These are phyloP conservation scores for Colletotrichum orbiculare DNA, from an alignment of 2,329 filamentous ascomycete genomes.

Conservation along the genomic window DNA sequence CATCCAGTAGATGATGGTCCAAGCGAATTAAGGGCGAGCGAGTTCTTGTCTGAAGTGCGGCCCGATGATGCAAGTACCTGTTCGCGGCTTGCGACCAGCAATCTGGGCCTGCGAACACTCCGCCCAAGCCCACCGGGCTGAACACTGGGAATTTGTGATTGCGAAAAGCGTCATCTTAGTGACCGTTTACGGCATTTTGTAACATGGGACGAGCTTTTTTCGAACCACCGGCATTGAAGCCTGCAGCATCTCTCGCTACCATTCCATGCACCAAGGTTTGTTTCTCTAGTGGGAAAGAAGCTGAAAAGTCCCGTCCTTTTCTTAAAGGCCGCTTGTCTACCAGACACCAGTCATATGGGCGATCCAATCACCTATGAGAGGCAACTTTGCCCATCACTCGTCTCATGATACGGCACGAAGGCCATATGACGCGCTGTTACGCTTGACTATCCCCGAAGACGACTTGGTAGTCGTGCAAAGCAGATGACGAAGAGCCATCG, in stretches of 20 bases:
- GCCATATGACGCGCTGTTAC: background rate
- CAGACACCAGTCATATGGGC: too few species aligned
- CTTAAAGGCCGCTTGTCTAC: too few species aligned
- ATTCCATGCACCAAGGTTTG: too few species aligned
- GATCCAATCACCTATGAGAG: too few species aligned
- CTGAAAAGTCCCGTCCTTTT: too few species aligned
- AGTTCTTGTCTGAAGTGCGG: slow-evolving; percentile 10
- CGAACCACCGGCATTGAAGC: background rate
- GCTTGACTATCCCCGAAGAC: background rate
- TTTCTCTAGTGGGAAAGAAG: too few species aligned
- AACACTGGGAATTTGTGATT: background rate
- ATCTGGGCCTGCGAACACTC: background rate
- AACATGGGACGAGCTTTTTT: too few species aligned
- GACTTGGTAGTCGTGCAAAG: background rate
- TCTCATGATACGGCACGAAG: background rate
- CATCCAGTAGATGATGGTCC: background rate
- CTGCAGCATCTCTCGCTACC: too few species aligned
- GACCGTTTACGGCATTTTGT: background rate
- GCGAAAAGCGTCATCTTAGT: too few species aligned
- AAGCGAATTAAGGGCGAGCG: background rate
- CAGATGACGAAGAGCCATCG: background rate
- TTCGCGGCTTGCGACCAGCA: background rate
- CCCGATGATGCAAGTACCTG: slow-evolving; percentile 23
- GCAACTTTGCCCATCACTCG: too few species aligned
- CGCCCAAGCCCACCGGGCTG: slow-evolving; percentile 1